Percentiles rank a stretch among this genome's conserved stretches.
These are phyloP conservation scores for Flaveria sonorensis DNA, from an alignment of 129 eudicot genomes.

Conservation along the genomic window DNA sequence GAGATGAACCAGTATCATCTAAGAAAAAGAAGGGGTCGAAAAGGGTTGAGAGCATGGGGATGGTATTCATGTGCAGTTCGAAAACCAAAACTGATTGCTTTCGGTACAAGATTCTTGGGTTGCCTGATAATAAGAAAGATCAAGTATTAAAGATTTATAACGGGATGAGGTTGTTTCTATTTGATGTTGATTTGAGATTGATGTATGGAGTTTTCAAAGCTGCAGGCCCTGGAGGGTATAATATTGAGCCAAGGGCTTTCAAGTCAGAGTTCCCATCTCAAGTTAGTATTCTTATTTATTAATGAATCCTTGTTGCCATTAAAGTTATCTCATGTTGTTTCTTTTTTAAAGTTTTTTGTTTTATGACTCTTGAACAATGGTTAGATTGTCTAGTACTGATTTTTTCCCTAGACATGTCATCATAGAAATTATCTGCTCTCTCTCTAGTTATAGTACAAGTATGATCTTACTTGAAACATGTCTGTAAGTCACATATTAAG, in stretches of 20 bases:
- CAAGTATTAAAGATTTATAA: constrained; percentile 72
- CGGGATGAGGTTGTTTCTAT: constrained; percentile 92
- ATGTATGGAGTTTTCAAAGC: constrained; percentile 5
- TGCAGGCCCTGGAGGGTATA: background rate
- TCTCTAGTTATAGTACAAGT: background rate
- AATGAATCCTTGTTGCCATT: constrained; percentile 11
- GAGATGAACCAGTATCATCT: constrained; percentile 43
- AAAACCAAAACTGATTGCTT: constrained; percentile 86
- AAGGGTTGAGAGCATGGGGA: constrained; percentile 76
- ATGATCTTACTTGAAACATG: constrained; percentile 6
- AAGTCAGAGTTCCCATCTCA: constrained; percentile 1
- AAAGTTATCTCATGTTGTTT: background rate
- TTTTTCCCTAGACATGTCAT: background rate
- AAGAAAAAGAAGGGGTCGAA: constrained; percentile 42
- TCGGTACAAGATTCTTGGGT: constrained; percentile 77
- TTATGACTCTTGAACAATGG: constrained; percentile 8
- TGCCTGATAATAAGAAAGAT: constrained; percentile 80
- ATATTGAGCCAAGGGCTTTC: constrained; percentile 9
- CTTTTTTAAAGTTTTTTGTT: constrained; percentile 14
- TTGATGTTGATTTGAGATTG: constrained; percentile 19
- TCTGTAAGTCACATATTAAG: background rate
- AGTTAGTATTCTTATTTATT: background rate
- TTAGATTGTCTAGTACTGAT: constrained; percentile 1
- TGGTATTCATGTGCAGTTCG: constrained; percentile 96
- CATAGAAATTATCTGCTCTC: background rate